Conservation (phyloP, 257 asterid genomes). For the Petunia secreta region DNA sequence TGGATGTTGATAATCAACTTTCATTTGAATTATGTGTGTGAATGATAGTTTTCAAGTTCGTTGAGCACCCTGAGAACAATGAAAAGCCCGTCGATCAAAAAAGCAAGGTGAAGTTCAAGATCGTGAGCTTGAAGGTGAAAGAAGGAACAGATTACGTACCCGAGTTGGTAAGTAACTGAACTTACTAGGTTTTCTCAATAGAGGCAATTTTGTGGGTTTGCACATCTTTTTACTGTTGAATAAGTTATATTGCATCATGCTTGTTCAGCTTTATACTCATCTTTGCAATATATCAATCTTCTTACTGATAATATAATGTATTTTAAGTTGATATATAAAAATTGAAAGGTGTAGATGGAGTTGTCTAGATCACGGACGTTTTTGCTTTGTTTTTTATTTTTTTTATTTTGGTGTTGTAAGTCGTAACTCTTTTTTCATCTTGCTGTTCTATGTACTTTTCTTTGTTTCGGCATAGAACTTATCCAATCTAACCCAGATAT, state of each 20-base stretch:
- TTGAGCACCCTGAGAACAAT: slow-evolving; percentile 51
- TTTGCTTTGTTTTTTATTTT: background rate
- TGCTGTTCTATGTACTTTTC: background rate
- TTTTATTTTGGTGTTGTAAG: background rate
- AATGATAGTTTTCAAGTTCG: slow-evolving; percentile 48
- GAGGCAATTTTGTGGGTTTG: background rate
- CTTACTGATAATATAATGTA: background rate
- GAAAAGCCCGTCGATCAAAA: slow-evolving; percentile 51
- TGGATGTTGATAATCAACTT: background rate
- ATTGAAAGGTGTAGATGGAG: background rate
- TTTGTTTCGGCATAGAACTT: background rate
- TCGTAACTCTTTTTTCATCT: background rate
- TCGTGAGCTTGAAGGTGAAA: slow-evolving; percentile 51
- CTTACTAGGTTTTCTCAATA: background rate
- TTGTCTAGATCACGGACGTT: background rate
- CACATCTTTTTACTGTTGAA: background rate
- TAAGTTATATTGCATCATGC: background rate
- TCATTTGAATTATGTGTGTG: slow-evolving; percentile 14
- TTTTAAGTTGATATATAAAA: background rate
- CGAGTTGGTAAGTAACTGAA: slow-evolving; percentile 51
- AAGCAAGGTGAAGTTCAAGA: slow-evolving; percentile 52
- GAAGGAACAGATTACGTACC: slow-evolving; percentile 48
- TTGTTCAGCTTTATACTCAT: background rate
- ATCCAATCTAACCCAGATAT: background rate
- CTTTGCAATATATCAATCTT: background rate